A percentile compares a stretch with the other conserved stretches of the same genome.
phyloP scores from a whole-genome alignment of 2,329 filamentous ascomycete species.

The Exophiala xenobiotica region DNA sequence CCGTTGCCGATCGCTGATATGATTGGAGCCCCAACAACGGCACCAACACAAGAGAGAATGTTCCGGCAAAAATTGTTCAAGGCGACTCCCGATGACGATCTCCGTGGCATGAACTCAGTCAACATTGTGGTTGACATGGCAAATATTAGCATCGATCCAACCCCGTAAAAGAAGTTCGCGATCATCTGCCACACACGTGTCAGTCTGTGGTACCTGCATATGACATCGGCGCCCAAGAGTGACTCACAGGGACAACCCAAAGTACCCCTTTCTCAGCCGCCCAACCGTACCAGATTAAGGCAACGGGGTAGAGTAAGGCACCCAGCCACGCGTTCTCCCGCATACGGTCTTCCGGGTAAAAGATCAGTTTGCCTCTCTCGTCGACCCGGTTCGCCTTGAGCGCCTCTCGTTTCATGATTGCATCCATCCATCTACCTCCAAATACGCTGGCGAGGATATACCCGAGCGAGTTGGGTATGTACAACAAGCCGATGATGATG shows the following conservation, averaged over 20 bases:
- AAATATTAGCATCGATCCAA: slow-evolving; percentile 78
- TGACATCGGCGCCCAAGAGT: slow-evolving; percentile 6
- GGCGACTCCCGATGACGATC: slow-evolving; percentile 70
- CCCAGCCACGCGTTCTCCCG: slow-evolving; percentile 78
- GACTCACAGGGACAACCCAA: slow-evolving; percentile 58
- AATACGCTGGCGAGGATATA: slow-evolving; percentile 68
- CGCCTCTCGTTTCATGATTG: slow-evolving; percentile 76
- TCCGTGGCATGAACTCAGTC: slow-evolving; percentile 76
- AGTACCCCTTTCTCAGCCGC: slow-evolving; percentile 61
- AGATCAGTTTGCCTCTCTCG: slow-evolving; percentile 63
- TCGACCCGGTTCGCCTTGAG: slow-evolving; percentile 68
- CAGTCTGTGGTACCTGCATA: slow-evolving; percentile 24
- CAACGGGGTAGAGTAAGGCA: slow-evolving; percentile 66
- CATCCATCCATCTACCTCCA: slow-evolving; percentile 75
- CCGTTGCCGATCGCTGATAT: slow-evolving; percentile 71
- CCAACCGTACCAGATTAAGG: slow-evolving; percentile 78
- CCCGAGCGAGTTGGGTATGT: slow-evolving; percentile 72
- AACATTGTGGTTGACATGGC: slow-evolving; percentile 75
- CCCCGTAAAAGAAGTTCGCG: slow-evolving; percentile 71
- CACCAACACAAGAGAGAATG: slow-evolving; percentile 71
- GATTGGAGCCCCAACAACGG: slow-evolving; percentile 67
- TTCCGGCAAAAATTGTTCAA: slow-evolving; percentile 74
- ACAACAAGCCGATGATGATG: slow-evolving; percentile 70
- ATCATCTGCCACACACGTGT: slow-evolving; percentile 45
- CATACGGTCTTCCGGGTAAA: slow-evolving; percentile 77